A percentile compares a stretch with the other conserved stretches of the same genome.
These are phyloP conservation scores for Gossypium anomalum DNA, from an alignment of 345 rosid genomes.

Conservation along the genomic window DNA sequence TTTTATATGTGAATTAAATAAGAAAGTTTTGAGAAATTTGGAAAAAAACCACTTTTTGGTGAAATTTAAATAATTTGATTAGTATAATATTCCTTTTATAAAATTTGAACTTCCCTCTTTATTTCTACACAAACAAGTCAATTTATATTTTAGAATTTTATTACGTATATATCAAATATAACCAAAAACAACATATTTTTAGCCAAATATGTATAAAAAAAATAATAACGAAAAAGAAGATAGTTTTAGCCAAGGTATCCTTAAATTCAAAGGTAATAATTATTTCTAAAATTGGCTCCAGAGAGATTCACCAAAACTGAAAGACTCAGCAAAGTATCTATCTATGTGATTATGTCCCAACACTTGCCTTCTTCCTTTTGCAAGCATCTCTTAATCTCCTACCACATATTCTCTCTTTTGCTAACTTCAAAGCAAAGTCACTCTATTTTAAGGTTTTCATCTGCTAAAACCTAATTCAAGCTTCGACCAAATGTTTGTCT, in stretches of 20 bases:
- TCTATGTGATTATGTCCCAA: conserved; percentile 1
- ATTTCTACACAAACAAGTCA: no score
- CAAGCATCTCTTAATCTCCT: conserved; percentile 14
- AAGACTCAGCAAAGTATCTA: conserved; percentile 27
- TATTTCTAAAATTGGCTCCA: not conserved
- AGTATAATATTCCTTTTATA: no score
- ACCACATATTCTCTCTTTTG: not conserved
- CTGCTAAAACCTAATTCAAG: not conserved
- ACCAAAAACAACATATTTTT: not conserved
- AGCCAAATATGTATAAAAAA: not conserved
- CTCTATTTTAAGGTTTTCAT: conserved; percentile 1
- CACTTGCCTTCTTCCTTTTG: conserved; percentile 22
- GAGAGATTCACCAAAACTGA: conserved; percentile 12
- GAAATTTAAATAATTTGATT: no score
- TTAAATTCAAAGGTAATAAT: not conserved
- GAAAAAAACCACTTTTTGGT: no score
- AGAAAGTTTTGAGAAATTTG: no score
- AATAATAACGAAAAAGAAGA: not conserved
- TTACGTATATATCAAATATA: not conserved
- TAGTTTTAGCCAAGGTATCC: not conserved
- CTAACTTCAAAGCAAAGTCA: conserved; percentile 30
- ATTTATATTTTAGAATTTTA: no score
- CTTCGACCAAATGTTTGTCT: not conserved
- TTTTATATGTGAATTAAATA: no score
- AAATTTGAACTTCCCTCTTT: no score